Percentiles rank a stretch among this genome's conserved stretches.
phyloP scores from a whole-genome alignment of 140 eudicot species.

The Senecio squalidus region DNA sequence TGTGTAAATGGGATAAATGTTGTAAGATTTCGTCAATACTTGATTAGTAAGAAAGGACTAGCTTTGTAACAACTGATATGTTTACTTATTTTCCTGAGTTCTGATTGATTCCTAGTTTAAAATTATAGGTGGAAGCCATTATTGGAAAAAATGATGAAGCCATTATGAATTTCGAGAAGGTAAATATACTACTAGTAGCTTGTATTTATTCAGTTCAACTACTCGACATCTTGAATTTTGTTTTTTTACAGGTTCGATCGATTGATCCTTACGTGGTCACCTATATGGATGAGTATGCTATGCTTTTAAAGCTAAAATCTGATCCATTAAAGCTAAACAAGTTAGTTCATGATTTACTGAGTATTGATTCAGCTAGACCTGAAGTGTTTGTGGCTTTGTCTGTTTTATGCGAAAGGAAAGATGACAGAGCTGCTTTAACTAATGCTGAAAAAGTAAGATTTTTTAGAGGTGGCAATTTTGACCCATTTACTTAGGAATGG shows the following conservation, averaged over 20 bases:
- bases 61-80: no score
- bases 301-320: constrained; percentile 87
- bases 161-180: constrained; percentile 85
- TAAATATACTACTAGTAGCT: constrained; percentile 21
- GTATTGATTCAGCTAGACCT: constrained; percentile 77
- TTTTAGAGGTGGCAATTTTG: not conserved
- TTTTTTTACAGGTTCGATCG: constrained; percentile 61
- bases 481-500: constrained; percentile 1
- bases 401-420: constrained; percentile 89
- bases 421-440: constrained; percentile 86
- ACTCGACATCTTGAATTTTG: constrained; percentile 9
- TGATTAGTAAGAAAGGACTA: no score
- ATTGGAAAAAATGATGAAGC: constrained; percentile 88
- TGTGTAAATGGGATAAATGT: no score
- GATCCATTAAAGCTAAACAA: constrained; percentile 76
- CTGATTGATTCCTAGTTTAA: constrained; percentile 21
- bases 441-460: constrained; percentile 74
- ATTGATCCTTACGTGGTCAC: constrained; percentile 86
- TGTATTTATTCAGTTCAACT: constrained; percentile 7
- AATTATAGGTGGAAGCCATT: constrained; percentile 77
- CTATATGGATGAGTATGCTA: constrained; percentile 98
- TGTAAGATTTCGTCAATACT: no score
- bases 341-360: constrained; percentile 80
- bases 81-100: no score
- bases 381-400: constrained; percentile 97